phyloP scores from a whole-genome alignment of 2,329 filamentous ascomycete species.

The Colletotrichum somersetense region DNA sequence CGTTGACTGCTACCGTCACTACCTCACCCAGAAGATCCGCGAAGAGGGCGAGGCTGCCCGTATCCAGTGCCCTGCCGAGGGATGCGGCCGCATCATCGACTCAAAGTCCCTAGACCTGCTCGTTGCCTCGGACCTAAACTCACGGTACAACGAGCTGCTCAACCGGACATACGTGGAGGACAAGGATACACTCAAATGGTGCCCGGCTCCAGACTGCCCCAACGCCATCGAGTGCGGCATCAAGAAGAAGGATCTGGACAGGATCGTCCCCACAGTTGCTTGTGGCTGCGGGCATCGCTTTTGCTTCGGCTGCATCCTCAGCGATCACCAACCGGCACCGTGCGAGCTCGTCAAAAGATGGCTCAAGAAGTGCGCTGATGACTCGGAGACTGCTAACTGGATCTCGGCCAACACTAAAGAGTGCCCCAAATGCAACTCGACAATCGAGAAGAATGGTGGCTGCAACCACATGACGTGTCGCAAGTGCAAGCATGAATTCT shows the following conservation, averaged over 20 bases:
- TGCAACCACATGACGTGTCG: conserved; percentile 99
- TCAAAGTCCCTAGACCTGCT: conserved; percentile 88
- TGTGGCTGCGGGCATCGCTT: conserved; percentile 89
- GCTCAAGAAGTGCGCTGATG: conserved; percentile 98
- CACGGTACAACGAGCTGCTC: conserved; percentile 84
- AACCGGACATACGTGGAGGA: conserved; percentile 97
- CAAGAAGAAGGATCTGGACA: conserved; percentile 87
- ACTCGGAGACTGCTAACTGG: conserved; percentile 99
- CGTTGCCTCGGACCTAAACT: conserved; percentile 67
- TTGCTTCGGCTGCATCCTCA: conserved; percentile 93
- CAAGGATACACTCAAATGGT: conserved; percentile 96
- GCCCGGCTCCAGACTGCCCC: conserved; percentile 95
- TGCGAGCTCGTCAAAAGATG: conserved; percentile 93
- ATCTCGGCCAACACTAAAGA: conserved; percentile 99
- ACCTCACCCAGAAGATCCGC: conserved; percentile 91
- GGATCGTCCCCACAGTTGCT: conserved; percentile 88
- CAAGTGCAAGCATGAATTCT: conserved; percentile 97
- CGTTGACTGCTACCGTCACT: conserved; percentile 91
- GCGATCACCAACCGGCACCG: conserved; percentile 93
- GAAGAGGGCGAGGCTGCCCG: conserved; percentile 95
- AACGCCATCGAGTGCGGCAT: conserved; percentile 91
- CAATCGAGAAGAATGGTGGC: conserved; percentile 98
- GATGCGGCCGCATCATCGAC: conserved; percentile 91
- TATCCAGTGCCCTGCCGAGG: conserved; percentile 91
- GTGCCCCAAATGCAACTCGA: conserved; percentile 94